phyloP scores from a whole-genome alignment of 768 basidiomycete species.

The Solioccasus polychromus region DNA sequence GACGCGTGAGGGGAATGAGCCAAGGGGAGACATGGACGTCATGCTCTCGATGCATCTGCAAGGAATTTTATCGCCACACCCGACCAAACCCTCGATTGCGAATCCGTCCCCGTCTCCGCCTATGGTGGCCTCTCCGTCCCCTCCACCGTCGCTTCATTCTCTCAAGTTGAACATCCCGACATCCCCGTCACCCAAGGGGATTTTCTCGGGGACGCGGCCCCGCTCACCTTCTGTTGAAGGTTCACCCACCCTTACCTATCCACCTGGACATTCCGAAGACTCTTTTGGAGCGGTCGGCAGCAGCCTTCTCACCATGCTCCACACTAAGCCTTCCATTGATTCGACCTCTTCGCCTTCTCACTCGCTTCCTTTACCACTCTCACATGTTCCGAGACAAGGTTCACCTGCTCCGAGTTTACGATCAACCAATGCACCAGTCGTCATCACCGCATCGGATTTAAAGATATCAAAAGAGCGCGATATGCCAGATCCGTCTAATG shows the following conservation, averaged over 20 bases:
- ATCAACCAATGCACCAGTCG: conserved; percentile 19
- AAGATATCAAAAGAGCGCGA: conserved; percentile 41
- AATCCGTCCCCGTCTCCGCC: conserved; percentile 12
- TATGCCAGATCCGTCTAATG: conserved; percentile 14
- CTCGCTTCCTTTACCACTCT: conserved; percentile 33
- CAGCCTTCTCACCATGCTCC: conserved; percentile 51
- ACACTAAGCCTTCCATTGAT: conserved; percentile 37
- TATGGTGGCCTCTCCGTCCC: conserved; percentile 26
- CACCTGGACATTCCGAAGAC: conserved; percentile 42
- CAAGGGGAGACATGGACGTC: conserved; percentile 79
- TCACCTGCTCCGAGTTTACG: conserved; percentile 28
- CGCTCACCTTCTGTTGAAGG: conserved; percentile 40
- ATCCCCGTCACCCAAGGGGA: conserved; percentile 23
- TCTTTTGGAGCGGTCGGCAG: conserved; percentile 57
- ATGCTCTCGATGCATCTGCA: conserved; percentile 78
- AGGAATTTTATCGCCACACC: conserved; percentile 41
- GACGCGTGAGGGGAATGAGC: conserved; percentile 49
- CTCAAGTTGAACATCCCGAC: conserved; percentile 18
- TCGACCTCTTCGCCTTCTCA: conserved; percentile 21
- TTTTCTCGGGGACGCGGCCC: conserved; percentile 22
- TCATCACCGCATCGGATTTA: conserved; percentile 29
- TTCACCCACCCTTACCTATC: conserved; percentile 35
- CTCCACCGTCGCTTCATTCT: conserved; percentile 28
- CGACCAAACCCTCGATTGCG: conserved; percentile 9
- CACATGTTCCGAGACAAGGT: conserved; percentile 10